Evolutionary conservation across 148 eudicot species (phyloP), one percentile per base, ranked within the genome.

Genomic region (Rhododendron mucronatum): DNA sequence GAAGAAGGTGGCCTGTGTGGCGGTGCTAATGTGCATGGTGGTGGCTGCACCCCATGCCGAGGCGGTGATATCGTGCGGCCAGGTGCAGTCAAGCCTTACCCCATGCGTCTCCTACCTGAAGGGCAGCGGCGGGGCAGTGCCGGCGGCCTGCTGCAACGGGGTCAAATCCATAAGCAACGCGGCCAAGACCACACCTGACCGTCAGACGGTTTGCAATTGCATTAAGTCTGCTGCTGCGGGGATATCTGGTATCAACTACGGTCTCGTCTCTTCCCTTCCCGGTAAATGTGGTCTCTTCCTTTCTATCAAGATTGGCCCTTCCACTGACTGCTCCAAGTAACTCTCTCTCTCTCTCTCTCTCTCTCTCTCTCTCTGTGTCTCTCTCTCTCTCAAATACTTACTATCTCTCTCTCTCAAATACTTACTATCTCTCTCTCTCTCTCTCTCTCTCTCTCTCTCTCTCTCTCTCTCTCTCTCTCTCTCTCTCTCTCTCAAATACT

Each of bases 61-160:
- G 82, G 93, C 87, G 75, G 93, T 87, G 8, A 65, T 93, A 28
- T 53, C 88, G 0, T 93, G 95, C 65, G 86, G 85, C 20, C 53
- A 47, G 28, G 93, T 91, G 47, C 12, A 28, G 2, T 13, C 26
- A 5, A 41, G 13, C 20, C 21, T 93, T 2, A 41, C 77, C 0
- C 86, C 88, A 4, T 93, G 95, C 88, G 5, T 90, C 0, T 0
- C 48, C 4, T 93, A 87, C 88, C 83, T 91, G 4, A 75, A 50
- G 86, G 84, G 71, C 0, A 65, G 71, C 0, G 75, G 81, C 9
- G 90, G 85, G 37, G 5, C 45, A 1, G 77, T 84, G 16, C 39
- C 48, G 4, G 14, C 51, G 0, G 2, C 14, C 1, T 90, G 91
- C 74, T 90, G 90, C 84, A 12, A 1, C n/a, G 92, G 92, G 6